Conservation (phyloP, 1,284 basidiomycete genomes). For the Paramarasmius palmivorus region DNA sequence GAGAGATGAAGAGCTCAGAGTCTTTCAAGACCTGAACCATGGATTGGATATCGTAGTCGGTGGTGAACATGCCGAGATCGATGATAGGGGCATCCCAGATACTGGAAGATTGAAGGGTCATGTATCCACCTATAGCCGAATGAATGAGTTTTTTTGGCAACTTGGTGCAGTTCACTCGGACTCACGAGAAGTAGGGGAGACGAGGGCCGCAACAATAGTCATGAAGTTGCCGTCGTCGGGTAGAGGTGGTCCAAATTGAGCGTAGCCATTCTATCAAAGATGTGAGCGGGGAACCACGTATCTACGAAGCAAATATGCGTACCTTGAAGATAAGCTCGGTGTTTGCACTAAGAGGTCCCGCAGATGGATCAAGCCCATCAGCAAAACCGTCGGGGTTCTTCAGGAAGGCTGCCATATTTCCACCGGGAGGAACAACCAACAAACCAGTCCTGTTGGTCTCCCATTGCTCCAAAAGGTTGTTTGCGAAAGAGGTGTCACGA, state of each 20-base stretch:
- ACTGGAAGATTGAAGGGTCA: slow-evolving; percentile 20
- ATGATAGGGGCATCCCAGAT: slow-evolving; percentile 31
- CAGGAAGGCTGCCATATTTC: not conserved
- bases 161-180: no score
- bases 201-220: slow-evolving; percentile 11
- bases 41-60: slow-evolving; percentile 15
- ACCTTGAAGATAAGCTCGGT: slow-evolving; percentile 28
- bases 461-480: slow-evolving; percentile 22
- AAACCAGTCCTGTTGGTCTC: slow-evolving; percentile 19
- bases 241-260: not conserved
- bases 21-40: slow-evolving; percentile 17
- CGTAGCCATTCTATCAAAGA: slow-evolving; percentile 1
- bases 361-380: not conserved
- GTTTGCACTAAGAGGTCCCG: not conserved
- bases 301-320: not conserved
- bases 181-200: slow-evolving; percentile 20
- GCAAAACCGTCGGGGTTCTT: not conserved
- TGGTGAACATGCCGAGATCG: slow-evolving; percentile 26
- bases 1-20: slow-evolving; percentile 15
- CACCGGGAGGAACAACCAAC: slow-evolving; percentile 6
- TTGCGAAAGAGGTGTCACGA: slow-evolving; percentile 20
- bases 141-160: no score
- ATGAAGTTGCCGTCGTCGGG: slow-evolving; percentile 17
- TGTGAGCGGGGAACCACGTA: not conserved
- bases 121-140: slow-evolving; percentile 14